These are phyloP conservation scores for Kwoniella bestiolae DNA, from an alignment of 768 basidiomycete genomes.

Conservation along the genomic window DNA sequence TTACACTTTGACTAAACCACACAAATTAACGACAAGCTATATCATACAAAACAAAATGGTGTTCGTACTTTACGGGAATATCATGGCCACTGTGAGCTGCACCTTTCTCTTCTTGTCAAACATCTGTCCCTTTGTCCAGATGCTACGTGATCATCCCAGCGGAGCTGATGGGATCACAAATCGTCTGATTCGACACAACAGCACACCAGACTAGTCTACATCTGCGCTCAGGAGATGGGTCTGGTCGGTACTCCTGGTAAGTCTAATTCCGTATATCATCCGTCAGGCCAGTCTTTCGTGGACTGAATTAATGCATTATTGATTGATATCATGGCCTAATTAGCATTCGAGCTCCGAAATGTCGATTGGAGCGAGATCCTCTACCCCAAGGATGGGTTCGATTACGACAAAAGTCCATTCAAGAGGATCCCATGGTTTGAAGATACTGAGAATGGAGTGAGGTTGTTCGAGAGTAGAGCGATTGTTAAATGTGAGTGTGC, in stretches of 20 bases:
- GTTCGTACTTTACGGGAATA: conserved; percentile 3
- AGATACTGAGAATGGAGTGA: conserved; percentile 65
- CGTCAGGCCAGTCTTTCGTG: too few relatives aligned
- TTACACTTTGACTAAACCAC: too few relatives aligned
- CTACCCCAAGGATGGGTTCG: not conserved
- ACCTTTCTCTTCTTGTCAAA: not conserved
- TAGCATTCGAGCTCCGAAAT: conserved; percentile 10
- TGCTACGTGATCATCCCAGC: too few relatives aligned
- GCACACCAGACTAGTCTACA: conserved; percentile 8
- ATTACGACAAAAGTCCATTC: conserved; percentile 60
- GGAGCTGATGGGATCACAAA: not conserved
- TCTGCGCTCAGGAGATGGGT: conserved; percentile 11
- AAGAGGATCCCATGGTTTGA: conserved; percentile 67
- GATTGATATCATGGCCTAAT: too few relatives aligned
- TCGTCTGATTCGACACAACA: too few relatives aligned
- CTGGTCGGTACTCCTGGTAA: conserved; percentile 4
- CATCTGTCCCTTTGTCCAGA: not conserved
- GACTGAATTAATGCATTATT: too few relatives aligned
- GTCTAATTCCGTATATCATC: not conserved
- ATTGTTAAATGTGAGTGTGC: conserved; percentile 30
- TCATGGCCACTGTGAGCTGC: conserved; percentile 6
- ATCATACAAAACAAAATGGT: conserved; percentile 1
- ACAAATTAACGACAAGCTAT: not conserved
- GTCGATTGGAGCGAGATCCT: conserved; percentile 5
- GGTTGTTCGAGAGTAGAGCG: conserved; percentile 60